Evolutionary conservation across 345 rosid species (phyloP), one percentile per base, ranked within the genome.

Genomic region (Dimocarpus longan): DNA sequence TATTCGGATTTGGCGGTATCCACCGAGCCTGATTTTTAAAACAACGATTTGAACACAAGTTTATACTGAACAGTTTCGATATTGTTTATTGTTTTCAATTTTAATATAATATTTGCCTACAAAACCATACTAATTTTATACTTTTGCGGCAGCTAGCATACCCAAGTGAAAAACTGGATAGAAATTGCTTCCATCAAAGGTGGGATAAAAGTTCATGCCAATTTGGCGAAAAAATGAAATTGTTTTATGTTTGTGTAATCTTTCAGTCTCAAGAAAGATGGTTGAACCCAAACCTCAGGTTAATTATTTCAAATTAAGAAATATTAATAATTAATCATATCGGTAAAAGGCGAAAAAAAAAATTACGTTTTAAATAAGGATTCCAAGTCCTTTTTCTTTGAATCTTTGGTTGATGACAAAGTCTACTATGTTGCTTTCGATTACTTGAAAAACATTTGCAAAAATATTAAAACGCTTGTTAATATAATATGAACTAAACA

Each of bases 151-250:
- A 0, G 81, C 91, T 11, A 91, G 90, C 79, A 90, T 91, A 59
- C 93, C 93, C 8, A 87, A 86, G 22, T 93, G 97, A 95, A 91
- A 87, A 39, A 28, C 79, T 73, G 70, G 67, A 39, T 82, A 75
- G 75, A 59, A 6, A 8, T 21, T 10, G 22, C 48, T 48, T 13
- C 24, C 16, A 43, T 9, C 42, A 16, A 24, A 63, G 57, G 77
- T 48, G 10, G 6, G 19, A 56, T 6, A 10, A 18, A 52, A 26
- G 18, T 54, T 28, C 21, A 24, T 54, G 59, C 16, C 42, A 59
- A 44, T 24, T 37, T 37, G 32, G 13, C 24, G 3, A 37, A 8
- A n/a, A 32, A 32, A 32, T 32, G 37, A 32, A 32, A 32, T 32
- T 32, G 37, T 32, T 32, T 32, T 32, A 32, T 32, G 37, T 32